Conservation (phyloP, 257 asterid genomes). For the Gentiana dahurica region DNA sequence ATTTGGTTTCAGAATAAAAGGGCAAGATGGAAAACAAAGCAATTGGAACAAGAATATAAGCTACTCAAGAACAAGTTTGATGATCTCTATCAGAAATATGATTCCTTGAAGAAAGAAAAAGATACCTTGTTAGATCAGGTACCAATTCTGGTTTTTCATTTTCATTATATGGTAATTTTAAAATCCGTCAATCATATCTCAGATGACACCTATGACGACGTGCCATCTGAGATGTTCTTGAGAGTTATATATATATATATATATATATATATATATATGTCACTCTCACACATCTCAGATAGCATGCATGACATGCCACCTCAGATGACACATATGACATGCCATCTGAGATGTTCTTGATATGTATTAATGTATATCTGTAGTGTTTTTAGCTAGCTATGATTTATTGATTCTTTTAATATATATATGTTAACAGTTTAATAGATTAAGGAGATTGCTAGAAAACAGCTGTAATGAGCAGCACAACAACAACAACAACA, state of each 20-base stretch:
- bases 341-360: no score
- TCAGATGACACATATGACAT: no score
- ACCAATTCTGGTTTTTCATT: constrained; percentile 7
- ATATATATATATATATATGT: not conserved
- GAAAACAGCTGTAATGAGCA: not conserved
- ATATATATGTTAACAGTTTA: constrained; percentile 3
- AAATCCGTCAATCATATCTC: not conserved
- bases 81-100: constrained; percentile 34
- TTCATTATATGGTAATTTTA: not conserved
- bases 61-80: constrained; percentile 45
- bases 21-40: constrained; percentile 69
- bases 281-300: no score
- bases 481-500: constrained; percentile 7
- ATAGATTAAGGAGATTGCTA: constrained; percentile 1
- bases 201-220: not conserved
- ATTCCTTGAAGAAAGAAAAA: constrained; percentile 49
- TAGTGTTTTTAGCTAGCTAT: no score
- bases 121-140: constrained; percentile 60
- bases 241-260: not conserved
- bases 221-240: no score
- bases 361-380: no score
- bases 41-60: constrained; percentile 47
- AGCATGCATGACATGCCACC: no score
- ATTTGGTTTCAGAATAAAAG: constrained; percentile 81
- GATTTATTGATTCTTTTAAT: not conserved